These are phyloP conservation scores for Calonectria naviculata DNA, from an alignment of 2,329 filamentous ascomycete species.

Conservation along the genomic window DNA sequence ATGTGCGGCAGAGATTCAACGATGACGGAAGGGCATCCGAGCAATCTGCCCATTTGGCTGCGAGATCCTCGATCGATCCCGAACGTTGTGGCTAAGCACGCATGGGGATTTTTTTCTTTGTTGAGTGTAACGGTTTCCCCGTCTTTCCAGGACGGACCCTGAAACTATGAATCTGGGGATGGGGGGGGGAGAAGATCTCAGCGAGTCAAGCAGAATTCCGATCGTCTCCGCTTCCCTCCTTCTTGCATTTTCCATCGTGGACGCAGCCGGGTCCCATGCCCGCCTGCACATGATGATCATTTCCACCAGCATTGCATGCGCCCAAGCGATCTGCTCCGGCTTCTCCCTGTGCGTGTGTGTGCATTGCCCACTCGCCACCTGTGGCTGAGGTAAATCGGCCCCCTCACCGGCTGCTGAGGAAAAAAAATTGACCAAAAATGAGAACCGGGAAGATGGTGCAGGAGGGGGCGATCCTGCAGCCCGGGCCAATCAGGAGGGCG, in stretches of 20 bases:
- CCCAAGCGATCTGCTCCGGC: conserved; percentile 1
- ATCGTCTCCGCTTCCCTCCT: conserved; percentile 11
- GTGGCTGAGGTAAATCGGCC: conserved; percentile 34
- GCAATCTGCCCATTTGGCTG: conserved; percentile 19
- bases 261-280: conserved; percentile 12
- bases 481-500: conserved; percentile 38
- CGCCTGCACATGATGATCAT: conserved; percentile 34
- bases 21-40: background rate
- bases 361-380: conserved; percentile 40
- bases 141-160: conserved; percentile 1
- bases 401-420: background rate
- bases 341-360: conserved; percentile 27
- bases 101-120: background rate
- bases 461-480: conserved; percentile 30
- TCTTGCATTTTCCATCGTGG: background rate
- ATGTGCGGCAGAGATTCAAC: conserved; percentile 14
- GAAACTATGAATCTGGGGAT: background rate
- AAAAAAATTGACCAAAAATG: background rate
- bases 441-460: conserved; percentile 5
- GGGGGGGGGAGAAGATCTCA: background rate
- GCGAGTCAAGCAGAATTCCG: conserved; percentile 18
- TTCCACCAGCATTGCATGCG: conserved; percentile 16
- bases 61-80: conserved; percentile 22
- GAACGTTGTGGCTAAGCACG: conserved; percentile 18
- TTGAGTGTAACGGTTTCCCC: conserved; percentile 12